Percentiles rank a stretch among this genome's conserved stretches.
Conservation (phyloP, 352 stramenopile genomes). For the Pythium aquatile region DNA sequence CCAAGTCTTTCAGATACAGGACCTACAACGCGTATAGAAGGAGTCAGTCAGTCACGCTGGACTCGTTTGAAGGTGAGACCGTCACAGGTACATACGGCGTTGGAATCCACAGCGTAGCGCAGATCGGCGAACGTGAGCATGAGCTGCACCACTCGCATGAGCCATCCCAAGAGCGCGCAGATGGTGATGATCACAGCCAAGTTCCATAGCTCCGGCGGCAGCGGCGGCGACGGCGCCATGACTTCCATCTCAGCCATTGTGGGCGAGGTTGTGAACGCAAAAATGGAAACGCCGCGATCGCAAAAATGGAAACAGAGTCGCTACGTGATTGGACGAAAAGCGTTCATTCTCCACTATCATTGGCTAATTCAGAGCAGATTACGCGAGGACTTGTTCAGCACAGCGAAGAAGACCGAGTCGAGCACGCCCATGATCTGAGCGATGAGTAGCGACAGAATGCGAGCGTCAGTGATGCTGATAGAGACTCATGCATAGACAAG, state of each 20-base stretch:
- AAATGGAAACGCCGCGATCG: constrained; percentile 5
- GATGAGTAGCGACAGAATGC: background rate
- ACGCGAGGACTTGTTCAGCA: constrained; percentile 30
- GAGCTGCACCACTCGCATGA: constrained; percentile 40
- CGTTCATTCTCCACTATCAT: constrained; percentile 6
- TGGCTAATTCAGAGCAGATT: constrained; percentile 26
- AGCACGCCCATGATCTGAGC: constrained; percentile 38
- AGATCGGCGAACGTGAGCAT: constrained; percentile 39
- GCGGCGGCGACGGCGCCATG: constrained; percentile 18
- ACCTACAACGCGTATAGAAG: constrained; percentile 7
- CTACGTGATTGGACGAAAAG: constrained; percentile 29
- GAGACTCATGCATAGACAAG: background rate
- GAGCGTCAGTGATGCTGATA: constrained; percentile 2
- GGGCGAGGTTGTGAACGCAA: constrained; percentile 7
- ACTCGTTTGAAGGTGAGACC: constrained; percentile 3
- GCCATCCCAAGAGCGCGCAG: constrained; percentile 44
- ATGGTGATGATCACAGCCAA: constrained; percentile 43
- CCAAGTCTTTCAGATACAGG: constrained; percentile 30
- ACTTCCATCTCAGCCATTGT: background rate
- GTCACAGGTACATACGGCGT: constrained; percentile 34
- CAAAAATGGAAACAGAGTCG: constrained; percentile 17
- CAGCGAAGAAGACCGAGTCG: constrained; percentile 29
- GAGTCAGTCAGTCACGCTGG: background rate
- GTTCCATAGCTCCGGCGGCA: constrained; percentile 63
- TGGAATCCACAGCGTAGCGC: constrained; percentile 36